These are phyloP conservation scores for Tulasnella calospora DNA, from an alignment of 768 basidiomycete species.

Conservation along the genomic window DNA sequence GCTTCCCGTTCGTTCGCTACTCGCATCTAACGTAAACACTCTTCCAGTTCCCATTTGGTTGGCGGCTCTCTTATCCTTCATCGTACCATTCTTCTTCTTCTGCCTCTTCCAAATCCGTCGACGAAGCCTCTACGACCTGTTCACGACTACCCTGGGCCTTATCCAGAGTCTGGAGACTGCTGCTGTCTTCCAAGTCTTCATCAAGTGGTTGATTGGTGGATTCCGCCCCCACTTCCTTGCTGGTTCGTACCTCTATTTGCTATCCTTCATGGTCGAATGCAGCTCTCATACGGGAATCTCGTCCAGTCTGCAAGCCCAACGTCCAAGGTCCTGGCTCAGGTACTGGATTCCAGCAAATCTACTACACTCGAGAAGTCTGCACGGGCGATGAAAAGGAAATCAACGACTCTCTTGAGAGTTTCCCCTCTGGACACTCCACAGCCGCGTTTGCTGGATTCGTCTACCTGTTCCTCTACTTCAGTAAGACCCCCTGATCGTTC, in stretches of 20 bases:
- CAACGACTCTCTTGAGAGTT: slow-evolving; percentile 52
- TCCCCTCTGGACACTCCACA: slow-evolving; percentile 56
- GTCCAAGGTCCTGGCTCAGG: slow-evolving; percentile 33
- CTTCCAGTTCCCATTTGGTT: slow-evolving; percentile 46
- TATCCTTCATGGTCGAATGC: slow-evolving; percentile 19
- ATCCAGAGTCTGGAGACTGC: slow-evolving; percentile 42
- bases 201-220: slow-evolving; percentile 54
- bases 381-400: slow-evolving; percentile 53
- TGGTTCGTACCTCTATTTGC: background rate
- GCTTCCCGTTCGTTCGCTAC: background rate
- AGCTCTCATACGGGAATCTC: no score
- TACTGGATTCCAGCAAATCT: slow-evolving; percentile 45
- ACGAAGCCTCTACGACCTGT: slow-evolving; percentile 44
- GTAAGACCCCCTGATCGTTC: background rate
- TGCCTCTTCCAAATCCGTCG: slow-evolving; percentile 51
- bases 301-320: slow-evolving; percentile 22
- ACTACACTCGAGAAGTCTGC: slow-evolving; percentile 52
- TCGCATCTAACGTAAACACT: background rate
- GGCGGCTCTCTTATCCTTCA: slow-evolving; percentile 50
- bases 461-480: slow-evolving; percentile 46
- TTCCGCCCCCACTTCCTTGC: slow-evolving; percentile 50
- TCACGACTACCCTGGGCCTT: slow-evolving; percentile 52
- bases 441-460: slow-evolving; percentile 55
- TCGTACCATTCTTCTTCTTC: slow-evolving; percentile 54
- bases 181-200: slow-evolving; percentile 42